Base-by-base conservation (phyloP, 2,329 filamentous ascomycete genomes). In the Colletotrichum sp. region DNA sequence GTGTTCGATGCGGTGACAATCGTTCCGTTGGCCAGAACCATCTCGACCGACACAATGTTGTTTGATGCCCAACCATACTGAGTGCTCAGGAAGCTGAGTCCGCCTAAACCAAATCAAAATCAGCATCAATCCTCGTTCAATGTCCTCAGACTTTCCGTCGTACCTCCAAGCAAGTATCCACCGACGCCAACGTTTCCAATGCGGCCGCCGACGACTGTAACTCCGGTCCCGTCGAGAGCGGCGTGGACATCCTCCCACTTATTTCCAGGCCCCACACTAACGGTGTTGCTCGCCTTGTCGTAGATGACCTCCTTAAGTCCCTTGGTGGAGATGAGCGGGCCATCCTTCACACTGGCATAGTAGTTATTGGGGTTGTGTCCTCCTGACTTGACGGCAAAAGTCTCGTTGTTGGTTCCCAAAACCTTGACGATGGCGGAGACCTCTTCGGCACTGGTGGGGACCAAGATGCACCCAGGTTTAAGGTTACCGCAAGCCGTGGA, bases 331-430 rank as follows among this genome's bases (percentile, higher is more conserved):
- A 92, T 87, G 7, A 89, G 81, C 2, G 89, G 83, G 0, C 89
- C 89, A 3, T 83, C 86, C 16, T 86, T 81, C 63, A 89, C 87
- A 77, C 87, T 92, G 3, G 90, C 86, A 52, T 87, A 88, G 76
- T 88, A 88, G 22, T 88, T 84, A 79, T 91, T 91, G 6, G 90
- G 88, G 72, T 89, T 90, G 81, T 92, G 90, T 1, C 91, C 91
- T 32, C 90, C 91, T 9, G 88, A 89, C 78, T 90, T 89, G 78
- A 91, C 82, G 8, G 90, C 90, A 77, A 92, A 92, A 4, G 81
- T 82, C 71, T 88, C 88, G 48, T 86, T 84, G 57, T 86, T 86
- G 39, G 86, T 81, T 9, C 84, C 85, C 15, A 92, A 84, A 34
- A 89, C 84, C 30, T 84, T 85, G 63, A 93, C 85, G n/a, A 90